Base-by-base conservation (phyloP, 441 rosid genomes). In the Melastoma candidum region DNA sequence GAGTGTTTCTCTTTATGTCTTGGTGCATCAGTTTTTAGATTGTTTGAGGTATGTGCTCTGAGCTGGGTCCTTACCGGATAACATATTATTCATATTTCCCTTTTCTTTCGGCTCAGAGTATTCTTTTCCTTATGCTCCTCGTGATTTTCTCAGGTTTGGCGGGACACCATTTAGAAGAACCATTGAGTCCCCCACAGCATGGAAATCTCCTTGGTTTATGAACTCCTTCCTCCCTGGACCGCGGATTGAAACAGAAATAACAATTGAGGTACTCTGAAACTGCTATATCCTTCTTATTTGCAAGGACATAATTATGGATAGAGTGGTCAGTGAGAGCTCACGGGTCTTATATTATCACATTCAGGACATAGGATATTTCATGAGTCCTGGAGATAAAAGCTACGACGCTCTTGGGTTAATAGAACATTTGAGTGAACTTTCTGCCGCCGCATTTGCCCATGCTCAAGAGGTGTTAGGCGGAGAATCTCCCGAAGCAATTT, bases 201-300 rank as follows among this genome's bases (percentile, higher is more conserved):
- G 97, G 99, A 94, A 87, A 64, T 94, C 99, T 12, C 99, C 99
- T 44, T 83, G 95, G 90, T 94, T 85, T 63, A 53, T 90, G 7
- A 86, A 89, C 74, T 76, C 96, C 44, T 78, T 94, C 61, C 59
- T 86, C 44, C 87, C 90, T 8, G 95, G 97, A 49, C 85, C 95
- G 58, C 78, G 89, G 66, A 63, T 85, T 65, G 81, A 82, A 63
- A 88, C 97, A 50, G 95, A 92, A 1, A 75, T 92, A 70, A 80
- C 97, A 14, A 76, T 89, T 26, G 98, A 93, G 95, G 98, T 89
- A 79, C 17, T 14, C 41, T 32, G 41, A 32, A 32, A 32, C 8
- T 17, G 22, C 41, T 4, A 32, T 6, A 32, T 32, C 41, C 5
- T 32, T 32, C 41, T 4, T 32, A 32, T 32, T 32, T 32, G 41